Base-by-base conservation (phyloP, 2,329 filamentous ascomycete genomes). In the Diaporthe sp. region DNA sequence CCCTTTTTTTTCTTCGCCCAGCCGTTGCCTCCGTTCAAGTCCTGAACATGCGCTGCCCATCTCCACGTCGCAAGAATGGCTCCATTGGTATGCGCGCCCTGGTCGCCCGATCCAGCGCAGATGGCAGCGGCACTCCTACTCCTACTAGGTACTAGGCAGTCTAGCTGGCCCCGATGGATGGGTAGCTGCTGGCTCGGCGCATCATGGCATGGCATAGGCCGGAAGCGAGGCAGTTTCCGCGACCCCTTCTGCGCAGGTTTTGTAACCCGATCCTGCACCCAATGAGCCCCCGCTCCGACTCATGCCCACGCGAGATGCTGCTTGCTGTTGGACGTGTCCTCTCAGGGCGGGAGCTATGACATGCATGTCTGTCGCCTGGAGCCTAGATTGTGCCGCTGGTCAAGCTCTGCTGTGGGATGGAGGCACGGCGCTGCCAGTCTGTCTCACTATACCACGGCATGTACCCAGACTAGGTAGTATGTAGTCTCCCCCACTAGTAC, bases 251-350 rank as follows among this genome's bases (percentile, higher is more conserved):
- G 70, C 70, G 46, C 70, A 53, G 44, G 59, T 53, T 31, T 72
- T 39, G 55, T 55, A 44, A 65, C 46, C n/a, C 58, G 70, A 73
- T 55, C 46, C n/a, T 53, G 46, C 70, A 53, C 25, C 57, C 28
- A 72, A 39, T 62, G 58, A 46, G 28, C 46, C 31, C 31, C 70
- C 39, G 12, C 42, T 59, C 49, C 70, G 70, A 62, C 58, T 65
- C 46, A 55, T 73, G 70, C 49, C 70, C 37, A 55, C 71, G 58
- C 71, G 61, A 73, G 37, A 65, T 42, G 44, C 44, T 53, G 34
- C 58, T 17, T 53, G 34, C 58, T 17, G 31, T 49, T 25, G 42
- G 34, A 55, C 10, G 58, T 49, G 58, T 53, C 25, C 22, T 22
- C 12, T 17, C n/a, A 42, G 53, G 37, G 37, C 68, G 31, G 53